Conservation (phyloP, 2,329 filamentous ascomycete genomes). For the Colletotrichum paranaense region DNA sequence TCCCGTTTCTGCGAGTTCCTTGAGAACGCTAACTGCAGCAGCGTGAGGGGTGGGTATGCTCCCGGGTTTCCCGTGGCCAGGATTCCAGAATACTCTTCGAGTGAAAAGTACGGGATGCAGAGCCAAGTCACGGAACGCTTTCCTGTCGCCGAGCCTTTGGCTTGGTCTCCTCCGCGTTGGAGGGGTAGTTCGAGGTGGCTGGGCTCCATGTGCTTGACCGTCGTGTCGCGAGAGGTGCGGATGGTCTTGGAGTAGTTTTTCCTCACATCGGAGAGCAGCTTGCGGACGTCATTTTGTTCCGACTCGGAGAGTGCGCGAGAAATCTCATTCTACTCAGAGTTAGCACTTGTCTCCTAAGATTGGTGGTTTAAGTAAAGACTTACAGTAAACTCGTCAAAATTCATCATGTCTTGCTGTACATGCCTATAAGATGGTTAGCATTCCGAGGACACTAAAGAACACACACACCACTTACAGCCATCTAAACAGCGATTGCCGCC, state of each 20-base stretch:
- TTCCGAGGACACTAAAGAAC: no score
- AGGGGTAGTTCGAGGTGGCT: slow-evolving; percentile 50
- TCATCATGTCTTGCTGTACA: slow-evolving; percentile 52
- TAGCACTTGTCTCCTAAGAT: no score
- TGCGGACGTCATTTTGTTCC: slow-evolving; percentile 48
- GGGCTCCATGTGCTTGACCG: slow-evolving; percentile 56
- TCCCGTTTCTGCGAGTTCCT: slow-evolving; percentile 52
- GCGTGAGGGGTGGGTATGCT: slow-evolving; percentile 54
- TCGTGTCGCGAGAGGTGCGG: slow-evolving; percentile 50
- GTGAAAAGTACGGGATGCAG: slow-evolving; percentile 59
- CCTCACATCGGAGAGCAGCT: slow-evolving; percentile 51
- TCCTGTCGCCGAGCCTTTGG: slow-evolving; percentile 35
- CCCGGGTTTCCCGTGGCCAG: slow-evolving; percentile 43
- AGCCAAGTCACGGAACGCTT: slow-evolving; percentile 50
- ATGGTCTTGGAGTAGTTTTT: slow-evolving; percentile 49
- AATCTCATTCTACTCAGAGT: slow-evolving; percentile 47
- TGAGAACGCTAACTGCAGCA: slow-evolving; percentile 57
- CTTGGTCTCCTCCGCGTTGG: slow-evolving; percentile 37
- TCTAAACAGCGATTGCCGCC: slow-evolving; percentile 50
- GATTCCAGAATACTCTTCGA: slow-evolving; percentile 55
- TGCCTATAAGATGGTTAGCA: slow-evolving; percentile 45
- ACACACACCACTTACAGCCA: slow-evolving; percentile 49
- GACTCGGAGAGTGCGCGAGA: slow-evolving; percentile 37
- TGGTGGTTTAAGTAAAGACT: neutral
- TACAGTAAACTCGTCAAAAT: slow-evolving; percentile 56